A percentile compares a stretch with the other conserved stretches of the same genome.
Conservation (phyloP, 2,329 filamentous ascomycete species). For the Ophiostoma sp. region DNA sequence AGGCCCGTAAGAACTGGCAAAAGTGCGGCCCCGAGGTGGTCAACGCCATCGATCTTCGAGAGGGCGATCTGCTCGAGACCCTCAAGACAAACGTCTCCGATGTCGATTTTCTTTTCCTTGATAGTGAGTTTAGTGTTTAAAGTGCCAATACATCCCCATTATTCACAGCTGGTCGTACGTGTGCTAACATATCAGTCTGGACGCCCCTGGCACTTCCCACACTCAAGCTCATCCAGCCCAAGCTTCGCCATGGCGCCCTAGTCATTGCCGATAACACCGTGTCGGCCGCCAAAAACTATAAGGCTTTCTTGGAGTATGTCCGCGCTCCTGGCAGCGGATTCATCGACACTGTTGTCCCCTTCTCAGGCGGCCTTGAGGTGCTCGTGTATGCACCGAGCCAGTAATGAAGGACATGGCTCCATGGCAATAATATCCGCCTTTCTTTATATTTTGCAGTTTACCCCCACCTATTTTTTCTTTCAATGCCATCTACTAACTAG, state of each 20-base stretch:
- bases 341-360: background rate
- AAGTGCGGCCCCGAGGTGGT: conserved; percentile 39
- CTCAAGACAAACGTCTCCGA: background rate
- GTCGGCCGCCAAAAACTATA: background rate
- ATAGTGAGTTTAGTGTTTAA: background rate
- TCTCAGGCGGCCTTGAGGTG: background rate
- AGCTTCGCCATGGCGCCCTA: background rate
- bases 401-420: background rate
- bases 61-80: background rate
- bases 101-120: background rate
- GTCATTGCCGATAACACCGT: background rate
- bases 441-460: too few species aligned
- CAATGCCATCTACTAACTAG: too few species aligned
- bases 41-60: conserved; percentile 17
- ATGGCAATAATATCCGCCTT: too few species aligned
- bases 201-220: background rate
- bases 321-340: background rate
- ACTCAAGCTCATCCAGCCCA: background rate
- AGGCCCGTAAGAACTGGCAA: conserved; percentile 51
- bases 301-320: background rate
- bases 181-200: background rate
- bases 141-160: background rate
- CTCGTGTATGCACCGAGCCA: background rate
- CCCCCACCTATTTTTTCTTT: too few species aligned
- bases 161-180: background rate